phyloP scores from a whole-genome alignment of 495 filamentous ascomycete species.

The Cairneyella variabilis region DNA sequence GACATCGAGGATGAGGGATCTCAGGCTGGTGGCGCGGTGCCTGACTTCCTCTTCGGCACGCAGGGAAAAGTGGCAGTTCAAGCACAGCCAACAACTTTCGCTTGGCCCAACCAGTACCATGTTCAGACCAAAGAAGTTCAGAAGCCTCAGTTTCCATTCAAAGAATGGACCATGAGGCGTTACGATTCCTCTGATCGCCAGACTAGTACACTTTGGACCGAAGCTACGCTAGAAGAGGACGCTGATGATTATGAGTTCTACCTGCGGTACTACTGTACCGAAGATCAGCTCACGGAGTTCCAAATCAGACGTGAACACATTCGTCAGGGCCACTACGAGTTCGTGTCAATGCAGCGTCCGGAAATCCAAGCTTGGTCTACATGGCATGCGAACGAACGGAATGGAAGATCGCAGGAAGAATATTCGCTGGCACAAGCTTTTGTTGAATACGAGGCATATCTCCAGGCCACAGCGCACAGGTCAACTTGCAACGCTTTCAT shows the following conservation, averaged over 20 bases:
- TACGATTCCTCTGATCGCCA: too few relatives aligned
- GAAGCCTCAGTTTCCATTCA: too few relatives aligned
- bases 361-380: background rate
- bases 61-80: too few relatives aligned
- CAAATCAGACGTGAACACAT: background rate
- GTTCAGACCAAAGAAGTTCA: too few relatives aligned
- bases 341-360: background rate
- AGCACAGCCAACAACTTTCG: too few relatives aligned
- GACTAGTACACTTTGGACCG: too few relatives aligned
- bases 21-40: too few relatives aligned
- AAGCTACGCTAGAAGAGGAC: background rate
- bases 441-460: background rate
- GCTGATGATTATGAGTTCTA: background rate
- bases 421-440: background rate
- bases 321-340: background rate
- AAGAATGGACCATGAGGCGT: too few relatives aligned
- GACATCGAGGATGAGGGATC: too few relatives aligned
- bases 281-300: background rate
- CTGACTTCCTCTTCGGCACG: too few relatives aligned
- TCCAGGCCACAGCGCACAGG: too few relatives aligned
- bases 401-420: background rate
- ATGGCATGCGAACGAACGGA: background rate
- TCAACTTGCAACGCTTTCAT: background rate
- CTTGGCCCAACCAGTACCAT: too few relatives aligned
- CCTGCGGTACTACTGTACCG: background rate